Percentiles rank a stretch among this genome's conserved stretches.
phyloP scores from a whole-genome alignment of 176 grass and related monocot genomes.

The Dactylis glomerata region DNA sequence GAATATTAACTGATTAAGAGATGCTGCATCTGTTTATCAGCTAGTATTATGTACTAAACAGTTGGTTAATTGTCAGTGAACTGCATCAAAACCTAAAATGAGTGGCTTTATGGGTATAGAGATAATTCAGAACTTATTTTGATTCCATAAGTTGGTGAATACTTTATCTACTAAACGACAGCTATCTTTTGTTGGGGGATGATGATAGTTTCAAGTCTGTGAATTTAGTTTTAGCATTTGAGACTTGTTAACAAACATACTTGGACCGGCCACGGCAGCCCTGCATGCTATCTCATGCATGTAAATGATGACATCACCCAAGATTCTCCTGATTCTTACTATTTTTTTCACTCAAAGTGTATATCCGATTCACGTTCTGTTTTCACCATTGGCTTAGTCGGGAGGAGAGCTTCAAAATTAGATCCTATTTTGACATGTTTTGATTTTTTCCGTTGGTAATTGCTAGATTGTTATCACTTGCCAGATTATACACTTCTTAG shows the following conservation, averaged over 20 bases:
- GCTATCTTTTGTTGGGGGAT: not conserved
- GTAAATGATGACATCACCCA: no score
- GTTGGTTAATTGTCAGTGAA: not conserved
- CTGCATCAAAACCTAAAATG: not conserved
- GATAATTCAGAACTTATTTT: conserved; percentile 11
- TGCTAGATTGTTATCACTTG: no score
- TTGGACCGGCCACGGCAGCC: no score
- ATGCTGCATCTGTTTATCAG: not conserved
- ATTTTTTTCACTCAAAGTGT: no score
- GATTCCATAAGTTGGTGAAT: not conserved
- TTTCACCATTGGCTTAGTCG: no score
- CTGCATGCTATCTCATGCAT: no score
- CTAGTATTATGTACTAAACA: not conserved
- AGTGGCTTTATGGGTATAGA: not conserved
- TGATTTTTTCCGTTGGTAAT: no score
- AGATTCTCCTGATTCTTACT: no score
- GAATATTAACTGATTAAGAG: not conserved
- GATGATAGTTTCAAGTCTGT: not conserved
- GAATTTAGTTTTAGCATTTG: not conserved
- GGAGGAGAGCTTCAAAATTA: no score
- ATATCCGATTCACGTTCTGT: no score
- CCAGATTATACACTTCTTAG: no score
- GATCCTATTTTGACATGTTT: no score
- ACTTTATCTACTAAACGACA: not conserved
- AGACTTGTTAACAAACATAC: not conserved